These are phyloP conservation scores for Yamadazyma trypodendri DNA, from an alignment of 1,139 yeast species.

Conservation along the genomic window DNA sequence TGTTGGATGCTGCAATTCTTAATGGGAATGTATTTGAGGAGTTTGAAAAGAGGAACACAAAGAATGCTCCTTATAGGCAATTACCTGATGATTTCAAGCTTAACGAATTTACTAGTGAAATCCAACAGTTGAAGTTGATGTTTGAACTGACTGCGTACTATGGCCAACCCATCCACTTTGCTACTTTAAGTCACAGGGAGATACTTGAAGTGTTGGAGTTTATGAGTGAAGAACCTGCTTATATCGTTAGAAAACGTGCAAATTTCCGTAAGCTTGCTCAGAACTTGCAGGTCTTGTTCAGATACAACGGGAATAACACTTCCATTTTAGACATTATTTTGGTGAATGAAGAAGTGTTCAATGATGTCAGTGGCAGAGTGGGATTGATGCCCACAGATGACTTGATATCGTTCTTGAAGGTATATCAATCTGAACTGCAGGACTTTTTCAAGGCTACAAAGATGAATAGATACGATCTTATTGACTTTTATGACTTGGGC, in stretches of 20 bases:
- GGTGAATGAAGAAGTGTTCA: conserved; percentile 28
- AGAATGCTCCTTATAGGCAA: conserved; percentile 24
- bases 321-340: conserved; percentile 38
- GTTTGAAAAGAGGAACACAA: conserved; percentile 19
- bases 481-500: conserved; percentile 14
- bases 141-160: conserved; percentile 17
- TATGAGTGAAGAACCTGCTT: conserved; percentile 20
- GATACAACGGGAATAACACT: conserved; percentile 30
- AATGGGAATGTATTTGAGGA: conserved; percentile 25
- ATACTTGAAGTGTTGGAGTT: conserved; percentile 9
- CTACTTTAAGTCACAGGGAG: background rate
- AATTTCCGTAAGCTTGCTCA: conserved; percentile 29
- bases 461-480: conserved; percentile 10
- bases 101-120: conserved; percentile 35
- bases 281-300: conserved; percentile 33
- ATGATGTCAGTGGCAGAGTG: conserved; percentile 18
- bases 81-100: conserved; percentile 37
- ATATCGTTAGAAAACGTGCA: conserved; percentile 13
- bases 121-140: conserved; percentile 23
- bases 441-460: conserved; percentile 9
- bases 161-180: background rate
- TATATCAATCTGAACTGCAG: conserved; percentile 4
- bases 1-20: conserved; percentile 32
- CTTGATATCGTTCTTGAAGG: conserved; percentile 5
- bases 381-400: conserved; percentile 5